phyloP scores from a whole-genome alignment of 2,329 filamentous ascomycete genomes.

The Pseudogymnoascus sp. region DNA sequence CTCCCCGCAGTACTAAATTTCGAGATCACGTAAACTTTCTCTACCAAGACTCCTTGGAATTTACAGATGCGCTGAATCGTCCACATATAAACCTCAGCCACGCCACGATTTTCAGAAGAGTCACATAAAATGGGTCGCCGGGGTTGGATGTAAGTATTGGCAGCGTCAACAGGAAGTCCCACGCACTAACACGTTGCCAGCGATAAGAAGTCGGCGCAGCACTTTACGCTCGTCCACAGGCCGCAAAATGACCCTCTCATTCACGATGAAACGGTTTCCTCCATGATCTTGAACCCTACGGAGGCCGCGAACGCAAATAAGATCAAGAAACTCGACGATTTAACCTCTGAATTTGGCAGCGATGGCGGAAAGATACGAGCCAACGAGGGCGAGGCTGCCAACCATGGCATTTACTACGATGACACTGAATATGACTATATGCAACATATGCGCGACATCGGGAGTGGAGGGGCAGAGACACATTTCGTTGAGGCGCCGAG shows the following conservation, averaged over 20 bases:
- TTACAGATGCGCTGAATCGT: background rate
- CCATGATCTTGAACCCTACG: slow-evolving; percentile 79
- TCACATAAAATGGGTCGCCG: slow-evolving; percentile 59
- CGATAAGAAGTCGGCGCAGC: slow-evolving; percentile 87
- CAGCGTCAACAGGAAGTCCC: slow-evolving; percentile 15
- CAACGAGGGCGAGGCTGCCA: slow-evolving; percentile 94
- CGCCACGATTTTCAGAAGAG: slow-evolving; percentile 2
- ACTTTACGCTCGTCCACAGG: slow-evolving; percentile 90
- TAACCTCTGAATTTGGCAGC: slow-evolving; percentile 67
- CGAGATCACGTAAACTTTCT: slow-evolving; percentile 9
- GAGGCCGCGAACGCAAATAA: slow-evolving; percentile 44
- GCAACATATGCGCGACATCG: slow-evolving; percentile 94
- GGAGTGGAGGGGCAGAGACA: slow-evolving; percentile 58
- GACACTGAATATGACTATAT: slow-evolving; percentile 98
- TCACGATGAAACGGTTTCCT: slow-evolving; percentile 79
- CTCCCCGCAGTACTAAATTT: slow-evolving; percentile 10
- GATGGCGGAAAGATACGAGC: slow-evolving; percentile 58
- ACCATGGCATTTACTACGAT: slow-evolving; percentile 89
- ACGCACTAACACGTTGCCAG: slow-evolving; percentile 37
- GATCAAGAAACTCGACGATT: slow-evolving; percentile 64
- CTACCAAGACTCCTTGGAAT: slow-evolving; percentile 10
- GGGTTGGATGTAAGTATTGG: slow-evolving; percentile 60
- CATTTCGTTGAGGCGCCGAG: slow-evolving; percentile 74
- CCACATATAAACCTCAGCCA: slow-evolving; percentile 6
- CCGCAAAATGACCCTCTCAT: slow-evolving; percentile 97